Percentiles rank a stretch among this genome's conserved stretches.
phyloP scores from a whole-genome alignment of 371 early-diverging fungal genomes.

The Dichotomocladium elegans region DNA sequence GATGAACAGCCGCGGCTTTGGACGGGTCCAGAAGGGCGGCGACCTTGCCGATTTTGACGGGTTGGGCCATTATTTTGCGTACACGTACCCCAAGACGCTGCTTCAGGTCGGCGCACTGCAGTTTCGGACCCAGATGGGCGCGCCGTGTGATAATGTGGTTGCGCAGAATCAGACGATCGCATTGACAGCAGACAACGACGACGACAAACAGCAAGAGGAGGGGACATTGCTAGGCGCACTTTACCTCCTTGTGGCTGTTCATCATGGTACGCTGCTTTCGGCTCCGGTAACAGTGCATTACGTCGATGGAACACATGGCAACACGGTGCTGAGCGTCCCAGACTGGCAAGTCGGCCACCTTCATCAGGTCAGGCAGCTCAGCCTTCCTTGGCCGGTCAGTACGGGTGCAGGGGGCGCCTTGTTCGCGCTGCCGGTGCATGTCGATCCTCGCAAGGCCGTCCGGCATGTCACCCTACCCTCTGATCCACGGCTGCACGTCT shows the following conservation, averaged over 20 bases:
- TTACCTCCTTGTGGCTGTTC: slow-evolving; percentile 22
- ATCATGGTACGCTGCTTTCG: slow-evolving; percentile 19
- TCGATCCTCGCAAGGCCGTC: slow-evolving; percentile 15
- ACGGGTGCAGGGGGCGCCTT: slow-evolving; percentile 4
- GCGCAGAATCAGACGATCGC: slow-evolving; percentile 20
- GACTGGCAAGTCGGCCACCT: neutral
- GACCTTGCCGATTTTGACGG: neutral
- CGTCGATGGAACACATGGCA: slow-evolving; percentile 4
- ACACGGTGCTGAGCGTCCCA: neutral
- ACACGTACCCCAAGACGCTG: neutral
- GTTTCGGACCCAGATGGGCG: neutral
- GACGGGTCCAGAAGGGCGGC: neutral
- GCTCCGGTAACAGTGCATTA: slow-evolving; percentile 14
- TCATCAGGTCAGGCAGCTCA: slow-evolving; percentile 7
- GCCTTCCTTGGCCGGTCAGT: neutral
- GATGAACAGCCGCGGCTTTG: neutral
- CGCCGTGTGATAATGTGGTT: neutral
- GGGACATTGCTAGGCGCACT: slow-evolving; percentile 15
- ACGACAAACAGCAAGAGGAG: too few relatives aligned
- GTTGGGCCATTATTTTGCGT: neutral
- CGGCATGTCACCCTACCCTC: slow-evolving; percentile 6
- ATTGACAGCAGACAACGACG: slow-evolving; percentile 18
- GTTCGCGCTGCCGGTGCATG: slow-evolving; percentile 13
- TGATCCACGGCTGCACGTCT: neutral
- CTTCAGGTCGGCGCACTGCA: neutral